Conservation (phyloP, 257 asterid genomes). For the Ehretia macrophylla region DNA sequence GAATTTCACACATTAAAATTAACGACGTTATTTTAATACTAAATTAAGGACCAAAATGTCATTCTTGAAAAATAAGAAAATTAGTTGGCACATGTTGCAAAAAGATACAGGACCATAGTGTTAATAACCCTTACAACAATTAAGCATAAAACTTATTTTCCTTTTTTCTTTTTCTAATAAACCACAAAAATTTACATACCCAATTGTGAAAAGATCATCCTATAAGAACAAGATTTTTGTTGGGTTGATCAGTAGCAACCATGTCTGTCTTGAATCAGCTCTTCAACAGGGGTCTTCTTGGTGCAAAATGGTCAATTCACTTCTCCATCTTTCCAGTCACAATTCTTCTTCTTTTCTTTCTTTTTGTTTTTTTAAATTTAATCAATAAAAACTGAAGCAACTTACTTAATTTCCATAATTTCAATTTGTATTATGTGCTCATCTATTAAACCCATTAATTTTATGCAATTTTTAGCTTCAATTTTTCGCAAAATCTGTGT, state of each 20-base stretch:
- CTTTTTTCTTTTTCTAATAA: neutral
- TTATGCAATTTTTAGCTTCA: neutral
- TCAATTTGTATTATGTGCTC: too few species aligned
- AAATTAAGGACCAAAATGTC: too few species aligned
- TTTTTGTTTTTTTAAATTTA: too few species aligned
- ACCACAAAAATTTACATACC: neutral
- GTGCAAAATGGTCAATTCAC: slow-evolving; percentile 71
- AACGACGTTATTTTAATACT: too few species aligned
- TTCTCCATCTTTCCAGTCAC: slow-evolving; percentile 6
- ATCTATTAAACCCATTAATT: neutral
- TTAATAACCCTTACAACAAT: too few species aligned
- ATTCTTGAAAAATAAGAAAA: too few species aligned
- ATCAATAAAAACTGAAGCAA: neutral
- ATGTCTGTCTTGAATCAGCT: slow-evolving; percentile 84
- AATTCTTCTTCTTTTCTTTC: slow-evolving; percentile 3
- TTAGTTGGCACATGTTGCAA: too few species aligned
- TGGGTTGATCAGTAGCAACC: neutral
- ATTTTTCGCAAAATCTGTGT: too few species aligned
- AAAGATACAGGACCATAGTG: too few species aligned
- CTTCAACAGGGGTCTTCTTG: slow-evolving; percentile 82
- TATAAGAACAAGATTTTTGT: neutral
- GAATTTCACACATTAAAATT: too few species aligned
- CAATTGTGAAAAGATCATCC: neutral
- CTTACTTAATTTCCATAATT: slow-evolving; percentile 4
- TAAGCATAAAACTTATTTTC: too few species aligned